Evolutionary conservation across 2,329 filamentous ascomycete species (phyloP), one percentile per base, ranked within the genome.

Genomic region (Phymatotrichopsis omnivora): DNA sequence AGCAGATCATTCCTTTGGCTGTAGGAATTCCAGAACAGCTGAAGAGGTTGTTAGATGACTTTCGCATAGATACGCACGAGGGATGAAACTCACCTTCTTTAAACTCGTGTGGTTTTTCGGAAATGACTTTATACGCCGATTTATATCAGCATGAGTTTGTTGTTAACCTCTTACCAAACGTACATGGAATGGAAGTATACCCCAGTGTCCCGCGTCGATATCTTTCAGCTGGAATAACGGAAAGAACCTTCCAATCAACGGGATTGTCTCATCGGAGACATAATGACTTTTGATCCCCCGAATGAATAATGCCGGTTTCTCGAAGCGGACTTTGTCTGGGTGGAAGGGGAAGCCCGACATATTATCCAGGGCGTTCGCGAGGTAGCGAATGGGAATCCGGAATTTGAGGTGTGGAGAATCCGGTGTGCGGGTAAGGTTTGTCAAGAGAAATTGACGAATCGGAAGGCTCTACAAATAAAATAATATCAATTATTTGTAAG

Each of bases 261-360:
- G 83, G 36, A 93, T 64, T 41, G 77, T 73, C 64, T 93, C 85
- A 61, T 93, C 83, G 4, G 82, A 75, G 3, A 93, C 76, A 62
- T 93, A 93, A 56, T 73, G 74, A 64, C 82, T 89, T 63, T 71
- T 69, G 1, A 80, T 86, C 14, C 85, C 85, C 42, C 85, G 67
- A 5, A 96, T 72, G 56, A 96, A 85, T 17, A 96, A 68, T 11
- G 85, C 80, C 1, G 79, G 83, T 52, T 85, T 86, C 56, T 76
- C 71, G 60, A 84, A 96, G 20, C 78, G 71, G 25, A 68, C 66
- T 52, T 72, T 64, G n/a, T 74, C 71, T 0, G 86, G 79, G 57
- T 85, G 71, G 67, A 80, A 94, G 0, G 91, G 89, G 59, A 98
- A 98, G 57, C 93, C 85, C 1, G 83, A 85, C 67, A 96, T 75